phyloP scores from a whole-genome alignment of 805 yeast species.

The Ogataea ganodermae region DNA sequence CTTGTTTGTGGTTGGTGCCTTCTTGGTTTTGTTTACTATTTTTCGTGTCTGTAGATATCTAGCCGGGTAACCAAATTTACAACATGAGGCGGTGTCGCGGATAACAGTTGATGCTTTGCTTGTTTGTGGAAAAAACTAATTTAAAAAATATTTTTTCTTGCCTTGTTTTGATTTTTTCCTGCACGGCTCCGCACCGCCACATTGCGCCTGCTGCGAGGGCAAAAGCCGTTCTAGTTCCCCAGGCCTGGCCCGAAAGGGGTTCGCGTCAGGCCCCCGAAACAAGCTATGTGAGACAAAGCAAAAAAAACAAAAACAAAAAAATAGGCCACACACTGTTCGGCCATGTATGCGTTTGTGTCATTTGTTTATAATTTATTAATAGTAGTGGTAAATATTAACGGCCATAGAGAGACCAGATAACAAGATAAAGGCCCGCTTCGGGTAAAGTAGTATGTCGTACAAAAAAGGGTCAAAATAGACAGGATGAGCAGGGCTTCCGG shows the following conservation, averaged over 20 bases:
- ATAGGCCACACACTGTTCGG: background rate
- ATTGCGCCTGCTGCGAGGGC: background rate
- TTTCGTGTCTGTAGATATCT: conserved; percentile 4
- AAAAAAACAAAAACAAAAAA: background rate
- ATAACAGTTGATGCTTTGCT: no score
- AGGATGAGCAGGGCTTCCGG: background rate
- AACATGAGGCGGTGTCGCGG: background rate
- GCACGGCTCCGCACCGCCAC: background rate
- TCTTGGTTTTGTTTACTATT: conserved; percentile 5
- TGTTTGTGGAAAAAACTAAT: no score
- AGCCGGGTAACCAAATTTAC: background rate
- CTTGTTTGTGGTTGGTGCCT: conserved; percentile 3
- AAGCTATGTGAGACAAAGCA: background rate
- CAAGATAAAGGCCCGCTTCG: background rate
- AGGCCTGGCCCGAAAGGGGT: background rate
- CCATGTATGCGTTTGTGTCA: background rate
- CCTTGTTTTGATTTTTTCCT: background rate
- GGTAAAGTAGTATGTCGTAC: background rate
- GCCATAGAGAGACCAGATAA: conserved; percentile 1
- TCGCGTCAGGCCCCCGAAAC: background rate
- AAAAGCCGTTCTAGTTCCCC: conserved; percentile 1
- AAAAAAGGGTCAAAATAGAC: background rate
- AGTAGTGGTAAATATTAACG: conserved; percentile 1
- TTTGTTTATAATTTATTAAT: background rate
- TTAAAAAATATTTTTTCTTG: background rate